Evolutionary conservation across 169 alveolate species (phyloP), one percentile per base, ranked within the genome.

Genomic region (Plasmodium billcollinsi): DNA sequence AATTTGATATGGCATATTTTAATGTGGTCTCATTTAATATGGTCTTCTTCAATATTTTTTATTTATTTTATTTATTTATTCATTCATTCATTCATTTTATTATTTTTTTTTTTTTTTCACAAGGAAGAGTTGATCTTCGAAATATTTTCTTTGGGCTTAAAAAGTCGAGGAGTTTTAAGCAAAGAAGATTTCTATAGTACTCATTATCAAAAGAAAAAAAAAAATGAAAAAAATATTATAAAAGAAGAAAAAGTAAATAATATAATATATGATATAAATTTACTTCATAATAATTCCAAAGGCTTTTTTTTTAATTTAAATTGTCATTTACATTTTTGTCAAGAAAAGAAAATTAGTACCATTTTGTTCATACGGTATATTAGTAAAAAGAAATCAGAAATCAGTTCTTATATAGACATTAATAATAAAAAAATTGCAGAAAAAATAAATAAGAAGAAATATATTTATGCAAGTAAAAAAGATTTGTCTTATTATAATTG

Each of bases 361-460:
- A 80, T 80, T 72, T 47, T 80, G 24, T 80, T 80, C 62, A 80
- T 80, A 45, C 90, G 90, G 8, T 80, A 80, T 69, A 39, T 80
- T 21, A 80, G 70, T 66, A 80, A 80, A 26, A 54, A 69, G 14
- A 54, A 80, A 18, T 80, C 59, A 45, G 90, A 80, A 59, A 80
- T 80, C 1, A 80, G 90, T 47, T 80, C 90, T 21, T 80, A 80
- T 47, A 80, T 80, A 67, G 90, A 80, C 49, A 47, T 80, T 39
- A 80, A 80, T 61, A 80, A 14, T 26, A 49, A 56, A 14, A 52
- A 56, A 59, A 63, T 80, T 45, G 15, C 26, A 62, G 63, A 80
- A 26, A 80, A 80, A 80, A 80, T 80, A 61, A 80, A 69, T 29
- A 20, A 69, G 21, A 67, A 80, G 70, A 80, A 66, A 47, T 80